Percentiles rank a stretch among this genome's conserved stretches.
Evolutionary conservation across 176 grass and related monocot species (phyloP).

Genomic region (Zoysia japonica): DNA sequence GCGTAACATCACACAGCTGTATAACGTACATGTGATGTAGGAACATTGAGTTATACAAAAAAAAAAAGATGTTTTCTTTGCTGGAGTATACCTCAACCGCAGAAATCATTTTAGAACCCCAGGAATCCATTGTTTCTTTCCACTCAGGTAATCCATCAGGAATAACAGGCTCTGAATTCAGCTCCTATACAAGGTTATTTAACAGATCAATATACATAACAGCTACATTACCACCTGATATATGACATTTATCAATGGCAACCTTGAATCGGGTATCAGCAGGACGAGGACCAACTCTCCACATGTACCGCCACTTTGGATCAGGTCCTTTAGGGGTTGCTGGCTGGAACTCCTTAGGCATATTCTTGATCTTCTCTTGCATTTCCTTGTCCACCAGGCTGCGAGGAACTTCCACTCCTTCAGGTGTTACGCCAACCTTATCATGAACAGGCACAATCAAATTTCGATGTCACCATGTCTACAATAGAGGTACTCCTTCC

Average conservation of each 20-base stretch:
- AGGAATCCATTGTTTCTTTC: conserved; percentile 93
- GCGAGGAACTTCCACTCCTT: conserved; percentile 92
- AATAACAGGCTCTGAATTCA: conserved; percentile 95
- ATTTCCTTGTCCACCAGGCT: conserved; percentile 87
- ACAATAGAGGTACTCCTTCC: not conserved
- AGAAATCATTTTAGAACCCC: conserved; percentile 97
- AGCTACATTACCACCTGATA: not conserved
- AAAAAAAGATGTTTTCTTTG: not conserved
- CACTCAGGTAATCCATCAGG: conserved; percentile 92
- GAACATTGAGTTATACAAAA: not conserved
- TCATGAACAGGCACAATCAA: conserved; percentile 10
- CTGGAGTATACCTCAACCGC: conserved; percentile 63
- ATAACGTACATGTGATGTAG: not conserved
- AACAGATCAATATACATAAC: not conserved
- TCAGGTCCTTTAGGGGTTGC: conserved; percentile 78
- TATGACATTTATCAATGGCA: not conserved
- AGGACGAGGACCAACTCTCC: conserved; percentile 88
- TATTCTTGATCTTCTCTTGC: conserved; percentile 69
- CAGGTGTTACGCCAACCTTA: conserved; percentile 93
- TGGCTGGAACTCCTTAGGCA: conserved; percentile 76
- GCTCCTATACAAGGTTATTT: conserved; percentile 54
- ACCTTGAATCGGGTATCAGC: conserved; percentile 78
- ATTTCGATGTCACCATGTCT: not conserved
- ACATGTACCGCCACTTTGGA: conserved; percentile 99
- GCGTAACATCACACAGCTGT: not conserved